phyloP scores from a whole-genome alignment of 108 stramenopile genomes.

The Skeletonema grethae region DNA sequence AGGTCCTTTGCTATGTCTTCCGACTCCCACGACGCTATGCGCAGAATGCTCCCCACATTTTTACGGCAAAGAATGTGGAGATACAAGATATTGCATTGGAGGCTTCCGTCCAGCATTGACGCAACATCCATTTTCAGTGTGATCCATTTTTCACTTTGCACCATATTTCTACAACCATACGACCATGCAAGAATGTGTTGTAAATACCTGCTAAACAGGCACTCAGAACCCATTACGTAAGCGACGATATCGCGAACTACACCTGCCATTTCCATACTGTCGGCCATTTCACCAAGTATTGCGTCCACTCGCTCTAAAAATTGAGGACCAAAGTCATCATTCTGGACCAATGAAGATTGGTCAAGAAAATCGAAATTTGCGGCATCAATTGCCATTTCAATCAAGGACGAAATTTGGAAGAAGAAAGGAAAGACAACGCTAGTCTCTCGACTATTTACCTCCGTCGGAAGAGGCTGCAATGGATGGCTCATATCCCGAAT shows the following conservation, averaged over 20 bases:
- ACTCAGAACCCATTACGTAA: background rate
- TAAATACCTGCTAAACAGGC: background rate
- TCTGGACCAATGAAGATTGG: background rate
- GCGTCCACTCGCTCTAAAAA: slow-evolving; percentile 1
- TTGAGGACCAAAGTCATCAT: background rate
- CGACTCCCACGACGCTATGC: slow-evolving; percentile 22
- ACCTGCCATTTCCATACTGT: background rate
- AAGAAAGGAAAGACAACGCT: slow-evolving; percentile 23
- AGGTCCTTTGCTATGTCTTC: background rate
- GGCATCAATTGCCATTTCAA: slow-evolving; percentile 21
- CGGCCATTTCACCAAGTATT: background rate
- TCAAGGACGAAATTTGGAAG: slow-evolving; percentile 20
- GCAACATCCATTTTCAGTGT: background rate
- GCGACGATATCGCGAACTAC: background rate
- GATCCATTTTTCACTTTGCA: background rate
- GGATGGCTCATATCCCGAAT: slow-evolving; percentile 13
- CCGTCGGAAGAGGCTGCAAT: slow-evolving; percentile 15
- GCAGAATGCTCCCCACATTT: slow-evolving; percentile 8
- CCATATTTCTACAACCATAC: background rate
- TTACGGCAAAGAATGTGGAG: slow-evolving; percentile 24
- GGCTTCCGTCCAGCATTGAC: background rate
- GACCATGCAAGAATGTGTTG: background rate
- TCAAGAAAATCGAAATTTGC: slow-evolving; percentile 9
- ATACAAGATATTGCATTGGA: slow-evolving; percentile 6
- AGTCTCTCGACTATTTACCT: slow-evolving; percentile 2